A percentile compares a stretch with the other conserved stretches of the same genome.
Evolutionary conservation across 257 asterid genomes (phyloP).

Genomic region (Euphrasia confusa): DNA sequence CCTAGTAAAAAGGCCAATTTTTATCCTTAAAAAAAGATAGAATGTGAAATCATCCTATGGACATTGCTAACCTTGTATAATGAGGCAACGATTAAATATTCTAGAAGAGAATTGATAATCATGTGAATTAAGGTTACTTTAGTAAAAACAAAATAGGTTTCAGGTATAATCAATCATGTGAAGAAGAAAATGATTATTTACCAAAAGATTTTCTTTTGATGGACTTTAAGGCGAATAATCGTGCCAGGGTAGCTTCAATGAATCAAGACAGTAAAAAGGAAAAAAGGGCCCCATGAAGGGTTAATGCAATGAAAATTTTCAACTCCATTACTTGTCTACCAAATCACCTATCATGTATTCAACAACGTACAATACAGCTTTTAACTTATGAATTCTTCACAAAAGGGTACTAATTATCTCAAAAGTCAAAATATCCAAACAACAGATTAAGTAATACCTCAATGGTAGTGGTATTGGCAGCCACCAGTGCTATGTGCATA

Average conservation of each 20-base stretch:
- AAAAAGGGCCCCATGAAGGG: background rate
- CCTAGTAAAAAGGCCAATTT: too few species aligned
- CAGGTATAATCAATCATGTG: too few species aligned
- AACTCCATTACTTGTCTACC: background rate
- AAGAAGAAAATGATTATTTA: too few species aligned
- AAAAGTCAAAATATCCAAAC: conserved; percentile 19
- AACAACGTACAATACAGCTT: background rate
- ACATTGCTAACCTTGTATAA: background rate
- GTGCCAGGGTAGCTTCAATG: too few species aligned
- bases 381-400: background rate
- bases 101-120: too few species aligned
- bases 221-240: too few species aligned
- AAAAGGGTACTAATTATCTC: conserved; percentile 6
- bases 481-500: conserved; percentile 89
- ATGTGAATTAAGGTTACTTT: too few species aligned
- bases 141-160: too few species aligned
- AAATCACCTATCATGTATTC: background rate
- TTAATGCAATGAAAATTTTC: conserved; percentile 1
- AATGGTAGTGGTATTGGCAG: conserved; percentile 89
- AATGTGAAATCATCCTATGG: background rate
- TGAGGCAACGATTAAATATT: too few species aligned
- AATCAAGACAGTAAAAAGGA: too few species aligned
- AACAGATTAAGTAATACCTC: conserved; percentile 51
- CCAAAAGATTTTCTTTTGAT: too few species aligned
- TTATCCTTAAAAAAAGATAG: background rate